Evolutionary conservation across 306 rosid genomes (phyloP).

Genomic region (Gastrolobium bilobum): DNA sequence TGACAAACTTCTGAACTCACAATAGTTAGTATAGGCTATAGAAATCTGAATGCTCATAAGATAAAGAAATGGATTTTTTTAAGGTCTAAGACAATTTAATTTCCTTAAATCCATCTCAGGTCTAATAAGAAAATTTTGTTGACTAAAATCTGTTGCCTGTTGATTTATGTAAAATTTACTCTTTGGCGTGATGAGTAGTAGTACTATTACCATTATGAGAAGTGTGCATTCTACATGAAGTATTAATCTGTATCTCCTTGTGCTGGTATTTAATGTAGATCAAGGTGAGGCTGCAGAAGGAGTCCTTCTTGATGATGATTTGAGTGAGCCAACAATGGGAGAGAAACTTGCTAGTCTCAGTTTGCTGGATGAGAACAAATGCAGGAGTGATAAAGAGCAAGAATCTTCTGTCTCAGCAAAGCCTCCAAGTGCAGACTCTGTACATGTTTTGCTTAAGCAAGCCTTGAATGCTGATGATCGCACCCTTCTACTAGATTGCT

Average conservation of each 20-base stretch:
- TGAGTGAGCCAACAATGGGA: conserved; percentile 82
- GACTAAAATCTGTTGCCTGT: not conserved
- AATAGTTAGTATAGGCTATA: not conserved
- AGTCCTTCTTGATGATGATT: conserved; percentile 61
- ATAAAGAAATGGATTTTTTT: not conserved
- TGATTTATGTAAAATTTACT: conserved; percentile 14
- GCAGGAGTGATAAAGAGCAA: conserved; percentile 47
- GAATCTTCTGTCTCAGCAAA: conserved; percentile 53
- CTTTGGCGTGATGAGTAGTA: not conserved
- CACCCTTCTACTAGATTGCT: conserved; percentile 72
- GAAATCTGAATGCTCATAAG: conserved; percentile 21
- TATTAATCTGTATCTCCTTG: conserved; percentile 11
- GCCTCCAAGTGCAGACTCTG: conserved; percentile 88
- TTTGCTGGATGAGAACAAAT: conserved; percentile 56
- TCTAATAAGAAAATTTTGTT: not conserved
- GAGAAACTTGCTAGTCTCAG: conserved; percentile 78
- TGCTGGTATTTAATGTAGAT: conserved; percentile 38
- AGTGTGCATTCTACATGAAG: conserved; percentile 19
- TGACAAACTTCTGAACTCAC: conserved; percentile 29
- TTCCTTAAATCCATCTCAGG: conserved; percentile 20
- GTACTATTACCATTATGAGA: conserved; percentile 13
- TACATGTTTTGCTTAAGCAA: conserved; percentile 82
- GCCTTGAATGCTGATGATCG: conserved; percentile 88
- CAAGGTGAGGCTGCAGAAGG: conserved; percentile 61
- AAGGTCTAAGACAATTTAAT: not conserved